phyloP scores from a whole-genome alignment of 805 yeast genomes.

The Cyberlindnera galapagoensis region DNA sequence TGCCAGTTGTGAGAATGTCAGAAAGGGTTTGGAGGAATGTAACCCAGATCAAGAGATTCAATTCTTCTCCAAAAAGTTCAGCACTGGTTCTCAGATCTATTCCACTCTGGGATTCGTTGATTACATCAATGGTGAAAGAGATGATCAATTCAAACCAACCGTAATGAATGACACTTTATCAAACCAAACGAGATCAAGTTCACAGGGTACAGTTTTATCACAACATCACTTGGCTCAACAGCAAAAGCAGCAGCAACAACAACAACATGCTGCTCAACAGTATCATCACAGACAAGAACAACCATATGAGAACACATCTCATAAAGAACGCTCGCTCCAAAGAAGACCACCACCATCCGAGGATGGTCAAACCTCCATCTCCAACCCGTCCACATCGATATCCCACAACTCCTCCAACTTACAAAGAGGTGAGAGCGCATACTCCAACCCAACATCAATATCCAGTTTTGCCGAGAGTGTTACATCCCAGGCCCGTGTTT shows the following conservation, averaged over 20 bases:
- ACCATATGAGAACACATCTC: slow-evolving; percentile 8
- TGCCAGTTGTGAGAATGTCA: slow-evolving; percentile 63
- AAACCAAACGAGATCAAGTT: slow-evolving; percentile 25
- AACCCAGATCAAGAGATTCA: slow-evolving; percentile 54
- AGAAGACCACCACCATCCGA: slow-evolving; percentile 27
- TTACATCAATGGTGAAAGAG: slow-evolving; percentile 38
- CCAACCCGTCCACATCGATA: slow-evolving; percentile 17
- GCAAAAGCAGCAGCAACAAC: slow-evolving; percentile 1
- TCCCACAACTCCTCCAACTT: slow-evolving; percentile 16
- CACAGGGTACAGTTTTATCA: slow-evolving; percentile 14
- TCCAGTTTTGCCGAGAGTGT: slow-evolving; percentile 24
- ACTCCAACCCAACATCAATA: slow-evolving; percentile 25
- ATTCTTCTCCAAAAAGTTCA: slow-evolving; percentile 44
- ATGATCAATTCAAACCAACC: slow-evolving; percentile 18
- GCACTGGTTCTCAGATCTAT: slow-evolving; percentile 59
- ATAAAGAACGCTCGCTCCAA: slow-evolving; percentile 7
- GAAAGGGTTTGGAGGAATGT: slow-evolving; percentile 62
- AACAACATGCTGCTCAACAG: slow-evolving; percentile 4
- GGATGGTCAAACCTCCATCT: slow-evolving; percentile 24
- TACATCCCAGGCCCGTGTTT: slow-evolving; percentile 16
- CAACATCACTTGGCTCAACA: slow-evolving; percentile 1
- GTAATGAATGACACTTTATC: slow-evolving; percentile 8
- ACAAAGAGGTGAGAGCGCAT: slow-evolving; percentile 20
- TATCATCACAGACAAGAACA: slow-evolving; percentile 7
- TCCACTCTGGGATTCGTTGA: slow-evolving; percentile 61